Base-by-base conservation (phyloP, 331 rosid genomes). In the Stylosanthes scabra region DNA sequence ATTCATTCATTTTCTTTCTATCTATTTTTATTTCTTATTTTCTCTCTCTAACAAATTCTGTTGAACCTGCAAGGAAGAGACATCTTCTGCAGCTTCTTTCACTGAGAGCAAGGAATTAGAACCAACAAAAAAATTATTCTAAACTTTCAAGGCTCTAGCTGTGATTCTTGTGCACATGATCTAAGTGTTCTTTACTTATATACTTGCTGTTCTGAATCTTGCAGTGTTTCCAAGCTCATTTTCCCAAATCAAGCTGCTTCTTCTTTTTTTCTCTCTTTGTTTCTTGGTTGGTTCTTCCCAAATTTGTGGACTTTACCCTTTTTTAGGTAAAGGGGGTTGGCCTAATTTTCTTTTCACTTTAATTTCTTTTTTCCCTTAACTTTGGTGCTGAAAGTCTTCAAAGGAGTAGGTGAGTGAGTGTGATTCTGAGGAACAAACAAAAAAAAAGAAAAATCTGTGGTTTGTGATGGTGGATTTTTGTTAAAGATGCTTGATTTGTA, bases 1-100 rank as follows among this genome's bases (percentile, higher is more conserved):
- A 58, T 42, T 68, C 45, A 57, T 31, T 59, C 50, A n/a, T n/a
- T n/a, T n/a, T n/a, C n/a, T n/a, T n/a, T n/a, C n/a, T n/a, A n/a
- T n/a, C n/a, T n/a, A n/a, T n/a, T n/a, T n/a, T n/a, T 58, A 15
- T 71, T 39, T 68, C 42, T 62, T 31, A 63, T 50, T 58, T 27
- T 71, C 54, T 63, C 47, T 57, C 76, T 69, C 75, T 68, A 70
- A 78, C 82, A 74, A 83, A 77, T 75, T 86, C 49, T 49, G 76
- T 84, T 83, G 73, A 84, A 46, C 70, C 77, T 25, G 20, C 96
- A 86, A 84, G 91, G 65, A 87, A 86, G 91, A 80, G 86, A 83
- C 90, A 88, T 79, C 88, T 73, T 79, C 88, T 73, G 67, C 81
- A 68, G 71, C 90, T 78, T 78, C 90, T 78, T 78, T 63, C 68